These are phyloP conservation scores for Apiospora saccharicola DNA, from an alignment of 2,329 filamentous ascomycete species.

Conservation along the genomic window DNA sequence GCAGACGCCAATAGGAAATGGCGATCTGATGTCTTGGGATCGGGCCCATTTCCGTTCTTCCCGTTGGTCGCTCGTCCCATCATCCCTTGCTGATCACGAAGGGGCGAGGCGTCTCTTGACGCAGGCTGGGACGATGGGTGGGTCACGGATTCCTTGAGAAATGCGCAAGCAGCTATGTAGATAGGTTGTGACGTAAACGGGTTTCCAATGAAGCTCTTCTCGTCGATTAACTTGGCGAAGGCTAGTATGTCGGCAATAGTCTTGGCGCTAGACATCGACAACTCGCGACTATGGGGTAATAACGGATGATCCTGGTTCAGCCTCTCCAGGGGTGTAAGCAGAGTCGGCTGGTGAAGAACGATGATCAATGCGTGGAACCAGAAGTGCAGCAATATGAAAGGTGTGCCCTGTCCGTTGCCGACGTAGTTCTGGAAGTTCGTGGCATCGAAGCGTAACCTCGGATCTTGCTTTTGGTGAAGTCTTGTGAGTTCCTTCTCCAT, in stretches of 20 bases:
- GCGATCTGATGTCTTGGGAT: conserved; percentile 60
- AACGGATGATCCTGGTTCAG: conserved; percentile 70
- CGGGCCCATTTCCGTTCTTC: conserved; percentile 29
- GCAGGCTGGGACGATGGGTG: conserved; percentile 69
- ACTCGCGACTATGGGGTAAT: conserved; percentile 79
- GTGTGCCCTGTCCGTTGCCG: conserved; percentile 81
- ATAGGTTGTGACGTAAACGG: conserved; percentile 91
- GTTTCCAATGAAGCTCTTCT: conserved; percentile 85
- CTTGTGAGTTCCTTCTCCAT: conserved; percentile 83
- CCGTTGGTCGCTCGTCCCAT: conserved; percentile 20
- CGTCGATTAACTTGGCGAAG: conserved; percentile 85
- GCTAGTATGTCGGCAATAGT: conserved; percentile 89
- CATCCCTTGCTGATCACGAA: conserved; percentile 20
- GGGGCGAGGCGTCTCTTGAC: conserved; percentile 51
- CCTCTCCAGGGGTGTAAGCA: conserved; percentile 77
- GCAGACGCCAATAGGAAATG: conserved; percentile 81
- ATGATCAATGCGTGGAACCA: conserved; percentile 92
- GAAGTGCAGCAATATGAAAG: conserved; percentile 85
- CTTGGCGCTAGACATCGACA: conserved; percentile 88
- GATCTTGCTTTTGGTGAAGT: conserved; percentile 76
- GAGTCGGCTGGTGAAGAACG: conserved; percentile 81
- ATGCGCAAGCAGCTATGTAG: conserved; percentile 89
- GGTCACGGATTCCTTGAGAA: conserved; percentile 81
- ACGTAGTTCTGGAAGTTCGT: conserved; percentile 87
- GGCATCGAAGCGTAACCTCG: conserved; percentile 81